A percentile compares a stretch with the other conserved stretches of the same genome.
Conservation (phyloP, 495 filamentous ascomycete genomes). For the Penicillium crystallinum region DNA sequence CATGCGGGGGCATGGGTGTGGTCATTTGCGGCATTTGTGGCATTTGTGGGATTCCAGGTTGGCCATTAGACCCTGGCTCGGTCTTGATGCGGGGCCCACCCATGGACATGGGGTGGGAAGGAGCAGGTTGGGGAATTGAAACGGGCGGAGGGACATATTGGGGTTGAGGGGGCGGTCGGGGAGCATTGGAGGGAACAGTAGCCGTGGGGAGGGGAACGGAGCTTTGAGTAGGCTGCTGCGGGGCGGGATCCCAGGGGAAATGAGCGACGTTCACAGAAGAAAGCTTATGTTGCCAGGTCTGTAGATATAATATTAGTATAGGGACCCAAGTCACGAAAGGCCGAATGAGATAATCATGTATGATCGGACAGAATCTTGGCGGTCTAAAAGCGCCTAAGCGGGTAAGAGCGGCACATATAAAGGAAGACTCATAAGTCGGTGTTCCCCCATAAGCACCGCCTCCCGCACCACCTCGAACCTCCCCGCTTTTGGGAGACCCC, state of each 20-base stretch:
- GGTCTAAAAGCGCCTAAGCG: slow-evolving; percentile 25
- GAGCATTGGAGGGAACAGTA: slow-evolving; percentile 59
- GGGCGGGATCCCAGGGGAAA: slow-evolving; percentile 92
- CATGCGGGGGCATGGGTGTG: slow-evolving; percentile 30
- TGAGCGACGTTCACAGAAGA: slow-evolving; percentile 72
- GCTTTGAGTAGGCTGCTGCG: slow-evolving; percentile 39
- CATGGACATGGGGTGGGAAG: slow-evolving; percentile 23
- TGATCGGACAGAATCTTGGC: slow-evolving; percentile 22
- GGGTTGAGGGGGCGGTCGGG: slow-evolving; percentile 30
- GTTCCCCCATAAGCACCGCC: slow-evolving; percentile 37
- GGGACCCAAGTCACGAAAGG: slow-evolving; percentile 2
- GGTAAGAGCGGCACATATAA: slow-evolving; percentile 40
- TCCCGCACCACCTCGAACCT: slow-evolving; percentile 33
- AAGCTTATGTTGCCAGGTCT: slow-evolving; percentile 93
- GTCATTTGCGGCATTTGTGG: slow-evolving; percentile 37
- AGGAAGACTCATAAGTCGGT: slow-evolving; percentile 38
- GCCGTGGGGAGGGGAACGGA: slow-evolving; percentile 38
- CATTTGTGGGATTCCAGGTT: slow-evolving; percentile 37
- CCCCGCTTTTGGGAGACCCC: slow-evolving; percentile 30
- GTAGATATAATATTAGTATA: slow-evolving; percentile 22
- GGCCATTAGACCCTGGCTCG: slow-evolving; percentile 59
- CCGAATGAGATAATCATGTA: slow-evolving; percentile 10
- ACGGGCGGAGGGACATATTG: slow-evolving; percentile 32
- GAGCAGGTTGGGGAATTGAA: slow-evolving; percentile 29
- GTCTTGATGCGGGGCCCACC: slow-evolving; percentile 59